A percentile compares a stretch with the other conserved stretches of the same genome.
phyloP scores from a whole-genome alignment of 805 yeast species.

The Wickerhamomyces canadensis region DNA sequence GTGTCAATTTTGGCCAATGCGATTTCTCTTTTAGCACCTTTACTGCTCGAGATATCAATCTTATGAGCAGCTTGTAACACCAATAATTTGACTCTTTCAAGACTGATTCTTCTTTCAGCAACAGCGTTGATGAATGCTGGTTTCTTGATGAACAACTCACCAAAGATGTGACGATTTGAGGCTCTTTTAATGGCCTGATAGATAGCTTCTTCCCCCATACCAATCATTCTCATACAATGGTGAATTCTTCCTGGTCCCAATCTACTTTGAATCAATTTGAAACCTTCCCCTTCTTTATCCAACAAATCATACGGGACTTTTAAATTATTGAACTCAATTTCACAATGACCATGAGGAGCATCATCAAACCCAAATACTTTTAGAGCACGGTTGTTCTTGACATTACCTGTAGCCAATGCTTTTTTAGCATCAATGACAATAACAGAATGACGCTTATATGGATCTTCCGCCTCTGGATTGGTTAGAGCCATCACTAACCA shows the following conservation, averaged over 20 bases:
- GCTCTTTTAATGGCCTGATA: slow-evolving; percentile 45
- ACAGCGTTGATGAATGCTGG: slow-evolving; percentile 44
- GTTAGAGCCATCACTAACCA: slow-evolving; percentile 28
- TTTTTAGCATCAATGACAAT: slow-evolving; percentile 46
- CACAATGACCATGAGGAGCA: slow-evolving; percentile 71
- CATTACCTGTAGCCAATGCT: slow-evolving; percentile 45
- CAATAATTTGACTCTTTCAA: slow-evolving; percentile 47
- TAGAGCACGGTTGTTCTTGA: slow-evolving; percentile 44
- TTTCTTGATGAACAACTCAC: slow-evolving; percentile 41
- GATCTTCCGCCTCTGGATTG: slow-evolving; percentile 19
- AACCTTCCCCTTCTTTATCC: slow-evolving; percentile 52
- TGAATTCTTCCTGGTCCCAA: slow-evolving; percentile 69
- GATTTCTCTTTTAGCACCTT: slow-evolving; percentile 49
- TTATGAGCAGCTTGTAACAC: slow-evolving; percentile 58
- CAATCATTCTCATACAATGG: slow-evolving; percentile 62
- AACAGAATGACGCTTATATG: slow-evolving; percentile 51
- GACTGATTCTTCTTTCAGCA: slow-evolving; percentile 48
- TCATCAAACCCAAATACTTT: slow-evolving; percentile 56
- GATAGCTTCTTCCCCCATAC: slow-evolving; percentile 54
- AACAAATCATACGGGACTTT: slow-evolving; percentile 39
- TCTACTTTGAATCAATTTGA: slow-evolving; percentile 57
- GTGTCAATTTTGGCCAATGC: slow-evolving; percentile 60
- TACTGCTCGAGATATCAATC: slow-evolving; percentile 48
- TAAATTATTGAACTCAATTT: slow-evolving; percentile 44
- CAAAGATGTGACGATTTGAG: slow-evolving; percentile 45